Evolutionary conservation across 768 basidiomycete species (phyloP).

Genomic region (Mycena vitilis): DNA sequence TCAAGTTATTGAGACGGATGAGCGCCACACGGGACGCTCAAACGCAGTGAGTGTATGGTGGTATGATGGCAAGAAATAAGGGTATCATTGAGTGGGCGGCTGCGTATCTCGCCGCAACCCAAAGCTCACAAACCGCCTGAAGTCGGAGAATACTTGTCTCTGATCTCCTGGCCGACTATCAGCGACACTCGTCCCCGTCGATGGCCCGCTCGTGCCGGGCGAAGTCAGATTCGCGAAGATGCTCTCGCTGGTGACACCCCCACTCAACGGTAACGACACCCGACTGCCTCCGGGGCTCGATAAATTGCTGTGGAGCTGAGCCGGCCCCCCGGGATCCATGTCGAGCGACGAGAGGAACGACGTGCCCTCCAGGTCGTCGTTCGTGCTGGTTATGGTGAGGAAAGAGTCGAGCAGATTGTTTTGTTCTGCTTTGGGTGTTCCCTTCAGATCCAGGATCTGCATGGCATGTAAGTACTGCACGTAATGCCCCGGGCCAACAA

Average conservation of each 20-base stretch:
- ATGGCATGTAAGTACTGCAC: neutral
- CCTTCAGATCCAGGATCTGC: constrained; percentile 95
- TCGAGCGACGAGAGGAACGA: constrained; percentile 95
- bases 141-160: constrained; percentile 88
- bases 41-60: too few species aligned
- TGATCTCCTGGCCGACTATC: constrained; percentile 57
- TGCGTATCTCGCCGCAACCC: constrained; percentile 80
- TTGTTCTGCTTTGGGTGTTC: constrained; percentile 87
- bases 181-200: constrained; percentile 66
- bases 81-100: constrained; percentile 17
- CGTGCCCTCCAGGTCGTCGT: constrained; percentile 85
- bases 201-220: constrained; percentile 72
- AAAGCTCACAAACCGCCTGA: constrained; percentile 90
- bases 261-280: constrained; percentile 60
- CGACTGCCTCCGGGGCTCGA: constrained; percentile 76
- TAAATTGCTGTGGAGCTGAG: constrained; percentile 61
- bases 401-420: constrained; percentile 93
- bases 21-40: too few species aligned
- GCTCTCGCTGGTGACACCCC: constrained; percentile 54
- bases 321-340: constrained; percentile 85
- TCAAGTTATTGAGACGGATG: neutral
- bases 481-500: constrained; percentile 14
- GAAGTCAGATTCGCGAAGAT: constrained; percentile 69
- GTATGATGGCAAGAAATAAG: neutral
- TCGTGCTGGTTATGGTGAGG: constrained; percentile 92